Evolutionary conservation across 2,329 filamentous ascomycete species (phyloP).

Genomic region (Alternaria brassicicola): DNA sequence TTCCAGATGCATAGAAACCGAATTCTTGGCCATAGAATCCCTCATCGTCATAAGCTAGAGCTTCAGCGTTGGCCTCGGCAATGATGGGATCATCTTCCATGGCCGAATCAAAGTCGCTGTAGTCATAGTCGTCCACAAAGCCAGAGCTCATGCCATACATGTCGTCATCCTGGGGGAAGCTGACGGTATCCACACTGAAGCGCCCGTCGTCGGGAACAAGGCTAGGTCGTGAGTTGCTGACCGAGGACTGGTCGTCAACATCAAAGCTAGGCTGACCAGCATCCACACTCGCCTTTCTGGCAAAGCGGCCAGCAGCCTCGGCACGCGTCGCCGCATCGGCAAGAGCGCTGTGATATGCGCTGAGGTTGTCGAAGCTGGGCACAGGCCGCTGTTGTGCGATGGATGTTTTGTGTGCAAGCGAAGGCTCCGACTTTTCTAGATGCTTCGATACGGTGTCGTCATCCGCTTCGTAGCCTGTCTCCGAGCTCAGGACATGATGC

Average conservation of each 20-base stretch:
- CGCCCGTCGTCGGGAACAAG: constrained; percentile 58
- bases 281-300: constrained; percentile 61
- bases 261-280: constrained; percentile 37
- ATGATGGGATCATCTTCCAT: constrained; percentile 82
- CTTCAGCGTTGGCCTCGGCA: constrained; percentile 92
- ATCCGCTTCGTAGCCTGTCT: constrained; percentile 41
- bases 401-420: constrained; percentile 58
- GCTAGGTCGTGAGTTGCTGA: constrained; percentile 49
- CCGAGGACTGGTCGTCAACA: constrained; percentile 39
- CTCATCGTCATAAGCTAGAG: constrained; percentile 87
- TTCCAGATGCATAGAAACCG: constrained; percentile 79
- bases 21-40: constrained; percentile 97
- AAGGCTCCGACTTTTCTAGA: constrained; percentile 50
- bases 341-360: constrained; percentile 82
- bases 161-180: constrained; percentile 44
- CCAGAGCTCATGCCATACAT: constrained; percentile 45
- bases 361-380: constrained; percentile 58
- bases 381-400: constrained; percentile 41
- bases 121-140: constrained; percentile 57
- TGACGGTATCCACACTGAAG: constrained; percentile 54
- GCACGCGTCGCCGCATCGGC: constrained; percentile 81
- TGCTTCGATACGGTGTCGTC: constrained; percentile 38
- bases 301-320: constrained; percentile 75
- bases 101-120: constrained; percentile 60
- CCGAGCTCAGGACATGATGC: constrained; percentile 21